Base-by-base conservation (phyloP, 768 basidiomycete genomes). In the Sporobolomyces roseus region DNA sequence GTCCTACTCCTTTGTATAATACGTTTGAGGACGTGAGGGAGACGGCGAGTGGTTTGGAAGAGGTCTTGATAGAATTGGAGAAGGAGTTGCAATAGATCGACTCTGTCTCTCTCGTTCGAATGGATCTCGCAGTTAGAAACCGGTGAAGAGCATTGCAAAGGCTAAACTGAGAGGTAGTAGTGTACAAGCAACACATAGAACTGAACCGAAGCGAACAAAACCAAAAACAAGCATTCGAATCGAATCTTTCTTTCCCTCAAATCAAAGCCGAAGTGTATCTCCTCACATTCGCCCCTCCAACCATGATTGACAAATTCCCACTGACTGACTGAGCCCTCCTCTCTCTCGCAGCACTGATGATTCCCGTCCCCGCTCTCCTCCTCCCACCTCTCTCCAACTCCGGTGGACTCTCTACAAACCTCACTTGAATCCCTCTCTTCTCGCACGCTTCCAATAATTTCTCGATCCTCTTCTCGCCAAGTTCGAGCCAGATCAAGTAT, bases 1-100 rank as follows among this genome's bases (percentile, higher is more conserved):
- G 91, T 69, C 93, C 93, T 53, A 83, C 83, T 21, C 88, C 93
- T 38, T 80, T 98, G 77, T 99, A 97, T 79, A 96, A 88, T 77
- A 87, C 87, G 17, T 81, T 86, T 73, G 79, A 81, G 72, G 96
- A 99, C 74, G 88, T 88, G 68, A 83, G 88, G 74, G 80, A 82
- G 61, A 90, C 87, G 16, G 90, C 84, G 19, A 80, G 84, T 65
- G 79, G 75, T 29, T 54, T 80, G 46, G 70, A 74, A 66, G 75
- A 64, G 36, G 75, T 41, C 9, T 43, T 33, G n/a, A n/a, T n/a
- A n/a, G n/a, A n/a, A n/a, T n/a, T n/a, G n/a, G n/a, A n/a, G n/a
- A n/a, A n/a, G n/a, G n/a, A n/a, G n/a, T n/a, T n/a, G n/a, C n/a
- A n/a, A n/a, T n/a, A n/a, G n/a, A n/a, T n/a, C n/a, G n/a, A n/a